These are phyloP conservation scores for Metschnikowia aberdeeniae DNA, from an alignment of 805 yeast species.

Conservation along the genomic window DNA sequence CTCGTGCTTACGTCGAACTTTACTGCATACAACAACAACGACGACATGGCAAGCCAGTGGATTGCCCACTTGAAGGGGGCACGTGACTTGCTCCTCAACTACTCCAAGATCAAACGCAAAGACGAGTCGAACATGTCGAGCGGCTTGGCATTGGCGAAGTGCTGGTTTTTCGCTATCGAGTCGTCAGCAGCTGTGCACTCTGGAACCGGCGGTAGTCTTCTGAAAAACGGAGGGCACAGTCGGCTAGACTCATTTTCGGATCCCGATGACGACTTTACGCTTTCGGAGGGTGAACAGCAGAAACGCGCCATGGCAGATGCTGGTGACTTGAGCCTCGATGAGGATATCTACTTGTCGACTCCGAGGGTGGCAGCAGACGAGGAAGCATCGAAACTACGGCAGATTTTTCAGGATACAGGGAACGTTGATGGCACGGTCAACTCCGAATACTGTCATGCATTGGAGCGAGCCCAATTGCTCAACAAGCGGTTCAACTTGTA, in stretches of 20 bases:
- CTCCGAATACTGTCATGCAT: constrained; percentile 31
- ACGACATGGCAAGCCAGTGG: constrained; percentile 18
- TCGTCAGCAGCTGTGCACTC: constrained; percentile 19
- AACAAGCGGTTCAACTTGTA: constrained; percentile 27
- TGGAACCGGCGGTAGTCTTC: constrained; percentile 13
- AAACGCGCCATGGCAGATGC: background rate
- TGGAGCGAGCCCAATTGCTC: constrained; percentile 26
- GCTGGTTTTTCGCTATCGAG: constrained; percentile 28
- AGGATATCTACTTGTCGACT: constrained; percentile 2
- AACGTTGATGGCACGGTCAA: constrained; percentile 22
- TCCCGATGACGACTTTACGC: background rate
- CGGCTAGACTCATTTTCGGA: background rate
- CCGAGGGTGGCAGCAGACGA: constrained; percentile 6
- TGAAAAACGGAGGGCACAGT: constrained; percentile 3
- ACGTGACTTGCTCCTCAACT: constrained; percentile 22
- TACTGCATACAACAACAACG: constrained; percentile 19
- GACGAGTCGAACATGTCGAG: constrained; percentile 14
- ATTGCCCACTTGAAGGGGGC: constrained; percentile 25
- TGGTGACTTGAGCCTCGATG: background rate
- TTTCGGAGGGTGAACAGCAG: constrained; percentile 1
- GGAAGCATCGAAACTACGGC: constrained; percentile 7
- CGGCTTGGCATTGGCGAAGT: constrained; percentile 24
- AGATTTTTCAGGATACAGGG: constrained; percentile 30
- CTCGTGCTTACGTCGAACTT: constrained; percentile 22
- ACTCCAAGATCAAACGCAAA: constrained; percentile 10